Percentiles rank a stretch among this genome's conserved stretches.
phyloP scores from a whole-genome alignment of 768 basidiomycete species.

The Suillus clintonianus region DNA sequence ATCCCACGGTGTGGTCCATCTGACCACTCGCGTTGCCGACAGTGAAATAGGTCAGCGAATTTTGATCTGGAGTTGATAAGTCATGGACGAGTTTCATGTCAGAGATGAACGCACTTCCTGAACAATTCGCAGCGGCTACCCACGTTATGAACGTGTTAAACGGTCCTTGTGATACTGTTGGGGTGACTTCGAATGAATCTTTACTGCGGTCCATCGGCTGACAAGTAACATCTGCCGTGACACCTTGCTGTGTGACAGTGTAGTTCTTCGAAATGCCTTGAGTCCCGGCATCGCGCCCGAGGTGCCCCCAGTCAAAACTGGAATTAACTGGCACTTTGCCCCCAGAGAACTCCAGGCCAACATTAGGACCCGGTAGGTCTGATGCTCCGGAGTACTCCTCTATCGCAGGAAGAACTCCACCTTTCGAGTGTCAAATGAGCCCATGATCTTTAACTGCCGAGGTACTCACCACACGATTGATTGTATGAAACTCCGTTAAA shows the following conservation, averaged over 20 bases:
- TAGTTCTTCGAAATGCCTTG: slow-evolving; percentile 3
- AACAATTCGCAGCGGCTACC: neutral
- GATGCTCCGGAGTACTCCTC: neutral
- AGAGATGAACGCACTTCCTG: slow-evolving; percentile 1
- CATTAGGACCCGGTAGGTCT: neutral
- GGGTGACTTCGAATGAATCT: neutral
- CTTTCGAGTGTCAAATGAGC: neutral
- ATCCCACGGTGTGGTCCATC: neutral
- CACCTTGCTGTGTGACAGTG: slow-evolving; percentile 16
- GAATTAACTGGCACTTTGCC: neutral
- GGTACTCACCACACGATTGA: neutral
- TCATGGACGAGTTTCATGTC: neutral
- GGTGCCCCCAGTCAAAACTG: neutral
- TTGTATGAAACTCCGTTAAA: slow-evolving; percentile 2
- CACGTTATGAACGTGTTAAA: neutral
- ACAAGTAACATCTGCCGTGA: slow-evolving; percentile 17
- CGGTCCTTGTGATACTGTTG: neutral
- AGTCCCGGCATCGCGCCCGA: neutral
- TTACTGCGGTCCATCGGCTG: neutral
- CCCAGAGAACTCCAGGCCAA: neutral
- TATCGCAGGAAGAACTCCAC: neutral
- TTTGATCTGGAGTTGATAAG: neutral
- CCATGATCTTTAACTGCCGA: neutral
- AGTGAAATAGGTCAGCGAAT: neutral
- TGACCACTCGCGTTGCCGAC: neutral